A percentile compares a stretch with the other conserved stretches of the same genome.
Conservation (phyloP, 2,329 filamentous ascomycete species). For the Alternaria burnsii region DNA sequence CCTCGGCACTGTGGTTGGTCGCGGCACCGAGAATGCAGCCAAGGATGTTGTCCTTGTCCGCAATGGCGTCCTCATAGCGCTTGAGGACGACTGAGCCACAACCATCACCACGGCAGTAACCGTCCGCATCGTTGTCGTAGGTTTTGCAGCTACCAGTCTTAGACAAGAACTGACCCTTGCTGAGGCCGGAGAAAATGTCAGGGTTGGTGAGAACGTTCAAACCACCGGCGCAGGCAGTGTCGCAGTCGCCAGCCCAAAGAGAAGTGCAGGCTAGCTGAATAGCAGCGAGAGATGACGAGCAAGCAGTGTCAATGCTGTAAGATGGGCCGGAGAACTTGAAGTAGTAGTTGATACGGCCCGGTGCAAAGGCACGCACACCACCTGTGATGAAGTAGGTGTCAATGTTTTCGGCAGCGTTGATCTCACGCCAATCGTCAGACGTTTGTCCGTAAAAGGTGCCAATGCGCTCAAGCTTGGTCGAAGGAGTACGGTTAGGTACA, state of each 20-base stretch:
- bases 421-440: constrained; percentile 79
- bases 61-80: constrained; percentile 78
- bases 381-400: constrained; percentile 74
- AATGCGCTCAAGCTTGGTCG: constrained; percentile 70
- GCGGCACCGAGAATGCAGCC: constrained; percentile 77
- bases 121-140: constrained; percentile 81
- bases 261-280: constrained; percentile 77
- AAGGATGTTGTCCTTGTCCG: constrained; percentile 76
- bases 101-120: constrained; percentile 82
- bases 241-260: constrained; percentile 77
- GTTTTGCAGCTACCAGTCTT: constrained; percentile 81
- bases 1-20: constrained; percentile 84
- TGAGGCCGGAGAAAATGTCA: constrained; percentile 79
- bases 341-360: constrained; percentile 76
- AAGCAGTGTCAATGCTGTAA: constrained; percentile 79
- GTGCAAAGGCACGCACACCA: constrained; percentile 68
- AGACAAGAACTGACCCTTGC: constrained; percentile 79
- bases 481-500: constrained; percentile 74
- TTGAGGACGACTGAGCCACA: constrained; percentile 80
- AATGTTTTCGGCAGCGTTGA: constrained; percentile 75
- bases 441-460: constrained; percentile 80
- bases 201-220: constrained; percentile 82
- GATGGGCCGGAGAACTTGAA: constrained; percentile 80
- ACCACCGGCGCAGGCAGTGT: constrained; percentile 82
- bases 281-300: constrained; percentile 76